These are phyloP conservation scores for Blastobotrys apis DNA, from an alignment of 1,139 yeast species.

Conservation along the genomic window DNA sequence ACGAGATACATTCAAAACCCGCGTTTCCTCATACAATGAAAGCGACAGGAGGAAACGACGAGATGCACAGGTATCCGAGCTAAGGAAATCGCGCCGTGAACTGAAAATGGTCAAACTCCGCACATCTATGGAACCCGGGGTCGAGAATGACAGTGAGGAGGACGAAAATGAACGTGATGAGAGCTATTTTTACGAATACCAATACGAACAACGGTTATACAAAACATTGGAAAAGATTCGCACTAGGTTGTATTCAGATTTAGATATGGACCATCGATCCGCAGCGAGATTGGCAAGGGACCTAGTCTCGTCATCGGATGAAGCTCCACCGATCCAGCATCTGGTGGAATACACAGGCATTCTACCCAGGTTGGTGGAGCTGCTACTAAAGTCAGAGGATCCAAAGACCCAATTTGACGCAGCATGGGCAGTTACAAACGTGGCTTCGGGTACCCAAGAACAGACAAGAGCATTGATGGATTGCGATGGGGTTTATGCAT, in stretches of 20 bases:
- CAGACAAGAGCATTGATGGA: slow-evolving; percentile 9
- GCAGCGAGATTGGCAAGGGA: no score
- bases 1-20: slow-evolving; percentile 1
- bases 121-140: neutral
- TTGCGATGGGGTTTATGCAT: slow-evolving; percentile 4
- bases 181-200: neutral
- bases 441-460: slow-evolving; percentile 8
- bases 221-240: no score
- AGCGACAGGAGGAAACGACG: slow-evolving; percentile 5
- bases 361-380: slow-evolving; percentile 4
- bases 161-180: neutral
- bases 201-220: neutral
- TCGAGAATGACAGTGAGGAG: slow-evolving; percentile 2
- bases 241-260: no score
- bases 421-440: slow-evolving; percentile 12
- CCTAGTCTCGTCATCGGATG: no score
- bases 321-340: slow-evolving; percentile 4
- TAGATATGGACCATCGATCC: no score
- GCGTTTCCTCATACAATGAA: neutral
- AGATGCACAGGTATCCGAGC: neutral
- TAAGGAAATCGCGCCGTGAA: slow-evolving; percentile 3
- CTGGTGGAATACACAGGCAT: neutral
- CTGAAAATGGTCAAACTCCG: slow-evolving; percentile 5
- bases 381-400: slow-evolving; percentile 1
- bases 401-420: slow-evolving; percentile 4